Conservation (phyloP, 2,329 filamentous ascomycete genomes). For the Mariannaea sp. region DNA sequence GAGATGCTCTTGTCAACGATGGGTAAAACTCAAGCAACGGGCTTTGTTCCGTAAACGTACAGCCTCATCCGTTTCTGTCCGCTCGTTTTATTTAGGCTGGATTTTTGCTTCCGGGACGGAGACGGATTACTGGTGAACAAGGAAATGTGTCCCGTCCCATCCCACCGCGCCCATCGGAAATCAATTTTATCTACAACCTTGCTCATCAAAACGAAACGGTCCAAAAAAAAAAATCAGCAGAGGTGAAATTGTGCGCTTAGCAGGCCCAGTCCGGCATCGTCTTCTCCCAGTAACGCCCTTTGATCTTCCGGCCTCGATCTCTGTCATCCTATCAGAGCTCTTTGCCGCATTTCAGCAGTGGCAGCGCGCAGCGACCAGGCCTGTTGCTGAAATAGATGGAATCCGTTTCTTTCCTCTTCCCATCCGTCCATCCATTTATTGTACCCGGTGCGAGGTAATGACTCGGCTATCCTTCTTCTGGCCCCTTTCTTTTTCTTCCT, state of each 20-base stretch:
- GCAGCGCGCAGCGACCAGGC: slow-evolving; percentile 6
- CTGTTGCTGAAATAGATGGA: too few relatives aligned
- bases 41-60: neutral
- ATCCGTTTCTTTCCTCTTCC: too few relatives aligned
- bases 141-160: slow-evolving; percentile 6
- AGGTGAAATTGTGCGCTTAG: slow-evolving; percentile 7
- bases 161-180: neutral
- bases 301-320: slow-evolving; percentile 11
- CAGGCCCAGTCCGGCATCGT: slow-evolving; percentile 9
- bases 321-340: slow-evolving; percentile 15
- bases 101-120: neutral
- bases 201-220: slow-evolving; percentile 14
- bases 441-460: too few relatives aligned
- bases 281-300: slow-evolving; percentile 16
- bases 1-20: slow-evolving; percentile 5
- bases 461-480: too few relatives aligned
- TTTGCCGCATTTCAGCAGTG: slow-evolving; percentile 8
- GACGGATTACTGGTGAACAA: neutral
- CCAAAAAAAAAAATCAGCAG: neutral
- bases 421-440: too few relatives aligned
- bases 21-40: neutral
- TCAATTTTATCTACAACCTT: neutral
- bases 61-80: neutral
- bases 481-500: neutral
- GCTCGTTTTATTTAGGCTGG: neutral